Conservation (phyloP, 306 rosid species). For the Citrullus mucosospermus region DNA sequence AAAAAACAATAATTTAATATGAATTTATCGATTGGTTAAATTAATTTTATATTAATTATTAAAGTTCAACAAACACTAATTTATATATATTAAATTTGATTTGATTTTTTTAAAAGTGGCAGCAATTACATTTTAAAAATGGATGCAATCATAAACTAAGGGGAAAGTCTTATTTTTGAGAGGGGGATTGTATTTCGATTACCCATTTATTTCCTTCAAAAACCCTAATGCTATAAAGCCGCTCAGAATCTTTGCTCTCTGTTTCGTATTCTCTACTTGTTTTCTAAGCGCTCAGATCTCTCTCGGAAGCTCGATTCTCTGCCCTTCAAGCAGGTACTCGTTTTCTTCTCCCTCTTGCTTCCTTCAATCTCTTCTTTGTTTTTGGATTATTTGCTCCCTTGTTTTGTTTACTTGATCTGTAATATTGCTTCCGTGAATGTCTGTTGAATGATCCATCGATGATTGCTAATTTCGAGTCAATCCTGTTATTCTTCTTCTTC, state of each 20-base stretch:
- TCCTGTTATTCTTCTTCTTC: neutral
- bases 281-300: constrained; percentile 5
- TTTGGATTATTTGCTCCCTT: neutral
- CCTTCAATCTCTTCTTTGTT: neutral
- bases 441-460: neutral
- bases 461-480: neutral
- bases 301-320: constrained; percentile 8
- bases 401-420: neutral
- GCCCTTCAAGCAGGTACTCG: constrained; percentile 7
- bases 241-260: constrained; percentile 7
- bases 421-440: too few species aligned
- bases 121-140: too few species aligned
- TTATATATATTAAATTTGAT: too few species aligned
- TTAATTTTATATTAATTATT: too few species aligned
- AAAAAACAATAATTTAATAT: too few species aligned
- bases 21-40: too few species aligned
- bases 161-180: too few species aligned
- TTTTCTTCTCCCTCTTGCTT: neutral
- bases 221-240: constrained; percentile 3
- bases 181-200: too few species aligned
- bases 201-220: neutral
- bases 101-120: too few species aligned
- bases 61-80: too few species aligned
- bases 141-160: neutral
- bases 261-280: constrained; percentile 1